phyloP scores from a whole-genome alignment of 345 rosid genomes.

The Citrus medica region DNA sequence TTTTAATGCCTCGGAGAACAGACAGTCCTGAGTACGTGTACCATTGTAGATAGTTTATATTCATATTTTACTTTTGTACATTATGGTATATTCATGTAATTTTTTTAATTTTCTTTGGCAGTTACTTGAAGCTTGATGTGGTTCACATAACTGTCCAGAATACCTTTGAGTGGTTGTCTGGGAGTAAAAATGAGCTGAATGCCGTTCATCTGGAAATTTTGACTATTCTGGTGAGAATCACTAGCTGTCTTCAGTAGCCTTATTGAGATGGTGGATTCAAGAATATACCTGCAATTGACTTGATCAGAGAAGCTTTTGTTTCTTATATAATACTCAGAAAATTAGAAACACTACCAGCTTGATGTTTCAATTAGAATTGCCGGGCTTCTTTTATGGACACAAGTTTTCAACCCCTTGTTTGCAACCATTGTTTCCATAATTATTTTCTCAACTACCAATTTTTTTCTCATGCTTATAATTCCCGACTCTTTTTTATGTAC shows the following conservation, averaged over 20 bases:
- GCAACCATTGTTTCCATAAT: neutral
- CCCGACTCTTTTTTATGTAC: neutral
- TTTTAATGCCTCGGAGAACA: conserved; percentile 91
- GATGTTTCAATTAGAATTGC: neutral
- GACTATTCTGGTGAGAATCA: conserved; percentile 73
- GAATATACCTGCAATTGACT: neutral
- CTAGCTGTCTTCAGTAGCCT: neutral
- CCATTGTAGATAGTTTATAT: conserved; percentile 14
- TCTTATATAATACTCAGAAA: neutral
- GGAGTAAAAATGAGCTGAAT: conserved; percentile 66
- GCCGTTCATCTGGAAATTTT: conserved; percentile 83
- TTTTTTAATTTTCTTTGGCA: conserved; percentile 33
- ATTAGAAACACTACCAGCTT: neutral
- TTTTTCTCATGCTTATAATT: neutral
- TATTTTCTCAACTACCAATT: neutral
- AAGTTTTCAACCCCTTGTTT: neutral
- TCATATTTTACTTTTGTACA: neutral
- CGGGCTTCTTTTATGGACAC: neutral
- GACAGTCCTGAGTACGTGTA: conserved; percentile 83
- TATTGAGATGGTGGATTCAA: conserved; percentile 3
- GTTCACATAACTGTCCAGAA: conserved; percentile 86
- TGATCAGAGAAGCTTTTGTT: neutral
- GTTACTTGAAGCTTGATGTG: conserved; percentile 95
- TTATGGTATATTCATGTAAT: conserved; percentile 6
- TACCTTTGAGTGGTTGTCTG: conserved; percentile 81